phyloP scores from a whole-genome alignment of 148 eudicot genomes.

The Silene conica region DNA sequence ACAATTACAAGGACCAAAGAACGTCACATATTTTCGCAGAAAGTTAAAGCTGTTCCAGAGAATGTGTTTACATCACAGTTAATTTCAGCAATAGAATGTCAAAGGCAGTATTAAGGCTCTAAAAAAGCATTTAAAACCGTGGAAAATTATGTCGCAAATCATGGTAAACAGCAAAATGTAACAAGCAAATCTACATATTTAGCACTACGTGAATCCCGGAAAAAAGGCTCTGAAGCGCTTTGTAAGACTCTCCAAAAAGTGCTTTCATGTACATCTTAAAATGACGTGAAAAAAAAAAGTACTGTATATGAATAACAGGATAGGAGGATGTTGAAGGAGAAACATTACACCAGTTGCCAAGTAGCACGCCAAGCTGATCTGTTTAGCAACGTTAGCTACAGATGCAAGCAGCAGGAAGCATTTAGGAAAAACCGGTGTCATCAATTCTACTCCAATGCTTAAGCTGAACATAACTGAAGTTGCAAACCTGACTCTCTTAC shows the following conservation, averaged over 20 bases:
- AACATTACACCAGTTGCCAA: constrained; percentile 86
- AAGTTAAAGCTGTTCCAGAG: background rate
- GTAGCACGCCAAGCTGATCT: constrained; percentile 89
- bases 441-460: constrained; percentile 89
- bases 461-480: constrained; percentile 87
- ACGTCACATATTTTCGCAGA: background rate
- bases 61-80: background rate
- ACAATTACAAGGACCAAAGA: background rate
- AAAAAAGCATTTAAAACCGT: background rate
- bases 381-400: constrained; percentile 84
- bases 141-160: background rate
- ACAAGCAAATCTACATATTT: background rate
- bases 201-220: background rate
- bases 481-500: constrained; percentile 81
- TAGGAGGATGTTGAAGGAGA: constrained; percentile 6
- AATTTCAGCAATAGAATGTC: background rate
- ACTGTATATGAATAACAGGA: background rate
- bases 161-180: background rate
- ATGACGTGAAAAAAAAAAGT: background rate
- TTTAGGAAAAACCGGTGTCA: constrained; percentile 82
- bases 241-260: background rate
- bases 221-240: background rate
- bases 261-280: background rate
- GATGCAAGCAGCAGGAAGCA: constrained; percentile 91
- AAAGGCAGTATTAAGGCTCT: background rate